These are phyloP conservation scores for Plasmodium coatneyi DNA, from an alignment of 169 alveolate species.

Conservation along the genomic window DNA sequence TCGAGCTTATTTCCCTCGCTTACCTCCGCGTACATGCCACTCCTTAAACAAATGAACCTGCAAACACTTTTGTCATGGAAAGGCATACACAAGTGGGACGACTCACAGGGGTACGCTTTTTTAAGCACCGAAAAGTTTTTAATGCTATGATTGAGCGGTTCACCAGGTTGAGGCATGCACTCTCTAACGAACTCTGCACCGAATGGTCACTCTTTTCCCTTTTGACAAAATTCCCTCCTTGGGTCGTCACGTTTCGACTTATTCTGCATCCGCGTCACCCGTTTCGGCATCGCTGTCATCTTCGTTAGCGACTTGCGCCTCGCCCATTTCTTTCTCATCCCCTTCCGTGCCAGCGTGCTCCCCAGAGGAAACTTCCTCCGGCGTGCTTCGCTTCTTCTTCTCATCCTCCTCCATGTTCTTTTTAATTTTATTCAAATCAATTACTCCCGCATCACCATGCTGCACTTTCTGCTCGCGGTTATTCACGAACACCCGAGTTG, in stretches of 20 bases:
- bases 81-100: not conserved
- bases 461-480: conserved; percentile 9
- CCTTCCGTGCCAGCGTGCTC: not conserved
- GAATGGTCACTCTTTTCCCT: not conserved
- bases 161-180: not conserved
- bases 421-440: conserved; percentile 58
- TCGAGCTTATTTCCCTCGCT: not conserved
- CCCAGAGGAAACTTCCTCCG: not conserved
- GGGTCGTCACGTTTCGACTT: not conserved
- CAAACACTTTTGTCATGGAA: not conserved
- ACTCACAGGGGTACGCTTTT: not conserved
- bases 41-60: not conserved
- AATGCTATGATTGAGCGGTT: not conserved
- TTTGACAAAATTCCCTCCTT: not conserved
- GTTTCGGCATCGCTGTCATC: not conserved
- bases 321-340: not conserved
- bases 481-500: conserved; percentile 54
- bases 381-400: conserved; percentile 9
- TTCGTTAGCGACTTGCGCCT: conserved; percentile 9
- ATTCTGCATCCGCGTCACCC: not conserved
- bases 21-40: not conserved
- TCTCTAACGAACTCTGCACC: not conserved
- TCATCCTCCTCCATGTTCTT: conserved; percentile 51
- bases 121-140: not conserved
- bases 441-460: conserved; percentile 6